Base-by-base conservation (phyloP, 2,329 filamentous ascomycete genomes). In the Paecilomyces sp. region DNA sequence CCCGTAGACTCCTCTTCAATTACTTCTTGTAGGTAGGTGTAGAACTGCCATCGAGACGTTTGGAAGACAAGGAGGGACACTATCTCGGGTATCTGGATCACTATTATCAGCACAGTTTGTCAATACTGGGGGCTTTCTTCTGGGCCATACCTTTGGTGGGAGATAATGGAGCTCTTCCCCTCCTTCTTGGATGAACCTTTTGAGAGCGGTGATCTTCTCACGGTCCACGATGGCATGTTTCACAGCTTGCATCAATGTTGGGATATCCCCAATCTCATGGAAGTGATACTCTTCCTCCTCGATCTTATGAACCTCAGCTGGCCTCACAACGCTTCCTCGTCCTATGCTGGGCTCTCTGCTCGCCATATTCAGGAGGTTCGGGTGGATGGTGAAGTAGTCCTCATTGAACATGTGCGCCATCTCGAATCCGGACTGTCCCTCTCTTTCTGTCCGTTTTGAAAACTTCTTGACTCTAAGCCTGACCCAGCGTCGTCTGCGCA, bases 31-130 rank as follows among this genome's bases (percentile, higher is more conserved):
- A 99, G 78, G 56, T 86, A 84, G 18, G 85, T 81, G 15, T 97
- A 80, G 3, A 97, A 81, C 60, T 92, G 85, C 62, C 88, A 85
- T 25, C 92, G 85, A 2, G 92, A 96, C 18, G 88, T 87, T 73
- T 97, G 93, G 71, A 96, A 99, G 22, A 99, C 82, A 68, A 97
- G 90, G 60, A 89, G 81, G 0, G 85, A 81, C 91, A 96, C 92
- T 65, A 96, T 89, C 53, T 91, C 86, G 58, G 90, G 88, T 82
- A 96, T 93, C 71, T 87, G 64, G n/a, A 59, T 11, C 18, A 50
- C 8, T 18, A 30, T 61, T 28, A 51, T 50, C 24, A 52, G 22
- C 15, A 63, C 54, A 47, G 18, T n/a, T 59, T 24, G 30, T 52
- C 41, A 31, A 57, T 56, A 30, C 41, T 51, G 8, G 50, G 24